These are phyloP conservation scores for Pseudogymnoascus sp. DNA, from an alignment of 2,329 filamentous ascomycete genomes.

Conservation along the genomic window DNA sequence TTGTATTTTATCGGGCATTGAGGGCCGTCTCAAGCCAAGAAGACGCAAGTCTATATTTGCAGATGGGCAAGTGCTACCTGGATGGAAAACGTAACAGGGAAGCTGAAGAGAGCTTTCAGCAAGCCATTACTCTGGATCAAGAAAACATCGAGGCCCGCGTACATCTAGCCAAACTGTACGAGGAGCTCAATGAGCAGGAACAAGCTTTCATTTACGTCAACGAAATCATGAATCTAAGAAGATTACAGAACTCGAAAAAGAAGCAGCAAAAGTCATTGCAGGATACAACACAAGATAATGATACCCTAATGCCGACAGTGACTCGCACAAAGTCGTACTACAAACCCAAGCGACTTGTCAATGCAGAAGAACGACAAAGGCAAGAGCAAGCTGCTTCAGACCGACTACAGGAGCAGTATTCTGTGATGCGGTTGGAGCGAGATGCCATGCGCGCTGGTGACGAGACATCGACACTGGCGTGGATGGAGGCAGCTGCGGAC, in stretches of 20 bases:
- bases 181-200: constrained; percentile 63
- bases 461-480: constrained; percentile 28
- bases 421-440: constrained; percentile 36
- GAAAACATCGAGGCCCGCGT: constrained; percentile 69
- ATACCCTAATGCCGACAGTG: constrained; percentile 12
- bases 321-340: constrained; percentile 16
- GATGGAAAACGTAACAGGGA: constrained; percentile 54
- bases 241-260: constrained; percentile 27
- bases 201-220: constrained; percentile 70
- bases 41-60: constrained; percentile 35
- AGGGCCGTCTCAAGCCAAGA: constrained; percentile 40
- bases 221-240: constrained; percentile 61
- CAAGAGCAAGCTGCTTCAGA: constrained; percentile 29
- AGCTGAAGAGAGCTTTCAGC: constrained; percentile 71
- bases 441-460: constrained; percentile 28
- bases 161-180: constrained; percentile 77
- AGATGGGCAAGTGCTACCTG: constrained; percentile 58
- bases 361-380: constrained; percentile 25
- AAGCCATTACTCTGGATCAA: constrained; percentile 63
- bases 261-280: constrained; percentile 25
- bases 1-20: constrained; percentile 50
- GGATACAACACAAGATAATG: constrained; percentile 32
- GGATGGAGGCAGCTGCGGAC: constrained; percentile 52
- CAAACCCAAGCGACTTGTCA: constrained; percentile 28
- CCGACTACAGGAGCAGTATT: constrained; percentile 30